Evolutionary conservation across 2,329 filamentous ascomycete genomes (phyloP).

Genomic region (Corinectria fuckeliana): DNA sequence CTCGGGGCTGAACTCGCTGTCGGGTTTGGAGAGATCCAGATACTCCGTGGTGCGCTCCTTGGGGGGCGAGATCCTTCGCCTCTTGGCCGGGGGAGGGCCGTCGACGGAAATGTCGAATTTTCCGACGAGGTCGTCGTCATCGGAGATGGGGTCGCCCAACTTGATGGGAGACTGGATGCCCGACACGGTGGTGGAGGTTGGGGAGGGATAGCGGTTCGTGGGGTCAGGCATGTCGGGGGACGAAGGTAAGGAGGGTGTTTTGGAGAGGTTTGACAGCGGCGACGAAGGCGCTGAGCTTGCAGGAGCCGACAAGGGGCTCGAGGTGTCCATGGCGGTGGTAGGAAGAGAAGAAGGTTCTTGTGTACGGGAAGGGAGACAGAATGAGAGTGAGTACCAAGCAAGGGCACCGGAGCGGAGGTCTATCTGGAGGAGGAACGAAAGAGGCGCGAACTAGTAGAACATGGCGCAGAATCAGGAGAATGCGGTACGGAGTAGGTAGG

Average conservation of each 20-base stretch:
- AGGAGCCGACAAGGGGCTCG: slow-evolving; percentile 43
- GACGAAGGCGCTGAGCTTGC: slow-evolving; percentile 54
- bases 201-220: slow-evolving; percentile 59
- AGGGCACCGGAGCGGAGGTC: slow-evolving; percentile 12
- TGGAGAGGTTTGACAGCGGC: slow-evolving; percentile 60
- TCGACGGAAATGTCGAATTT: slow-evolving; percentile 46
- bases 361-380: slow-evolving; percentile 10
- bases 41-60: slow-evolving; percentile 79
- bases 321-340: slow-evolving; percentile 34
- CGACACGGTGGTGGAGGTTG: slow-evolving; percentile 54
- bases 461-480: slow-evolving; percentile 11
- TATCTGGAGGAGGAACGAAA: slow-evolving; percentile 7
- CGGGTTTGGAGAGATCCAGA: slow-evolving; percentile 70
- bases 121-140: slow-evolving; percentile 42
- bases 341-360: slow-evolving; percentile 18
- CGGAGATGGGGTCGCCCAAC: slow-evolving; percentile 46
- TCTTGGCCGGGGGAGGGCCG: slow-evolving; percentile 75
- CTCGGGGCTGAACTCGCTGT: slow-evolving; percentile 54
- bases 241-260: slow-evolving; percentile 58
- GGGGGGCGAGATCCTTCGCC: slow-evolving; percentile 68
- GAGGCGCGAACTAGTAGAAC: slow-evolving; percentile 16
- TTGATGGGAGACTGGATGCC: slow-evolving; percentile 61
- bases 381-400: slow-evolving; percentile 22
- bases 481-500: not conserved
- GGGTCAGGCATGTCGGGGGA: slow-evolving; percentile 51